A percentile compares a stretch with the other conserved stretches of the same genome.
These are phyloP conservation scores for Theobroma cacao DNA, from an alignment of 345 rosid species.

Conservation along the genomic window DNA sequence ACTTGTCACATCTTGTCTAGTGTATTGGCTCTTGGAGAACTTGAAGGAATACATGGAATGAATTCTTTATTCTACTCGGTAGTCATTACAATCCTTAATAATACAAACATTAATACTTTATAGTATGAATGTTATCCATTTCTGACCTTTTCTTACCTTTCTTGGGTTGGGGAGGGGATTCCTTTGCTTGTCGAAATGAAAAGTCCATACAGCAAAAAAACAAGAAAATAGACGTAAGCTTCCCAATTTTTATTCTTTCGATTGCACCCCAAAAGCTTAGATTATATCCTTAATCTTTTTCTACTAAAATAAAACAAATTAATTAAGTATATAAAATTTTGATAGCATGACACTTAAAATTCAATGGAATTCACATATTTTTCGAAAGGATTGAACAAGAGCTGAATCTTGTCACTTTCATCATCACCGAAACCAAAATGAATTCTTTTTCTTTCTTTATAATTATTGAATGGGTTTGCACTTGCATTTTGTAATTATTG, in stretches of 20 bases:
- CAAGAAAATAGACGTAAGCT: not conserved
- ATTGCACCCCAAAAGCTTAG: not conserved
- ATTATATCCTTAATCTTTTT: not conserved
- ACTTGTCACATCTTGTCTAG: constrained; percentile 17
- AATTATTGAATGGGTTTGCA: not conserved
- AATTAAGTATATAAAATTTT: too few species aligned
- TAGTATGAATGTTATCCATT: not conserved
- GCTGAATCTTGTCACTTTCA: not conserved
- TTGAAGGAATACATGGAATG: constrained; percentile 17
- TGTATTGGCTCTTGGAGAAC: constrained; percentile 28
- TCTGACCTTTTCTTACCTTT: not conserved
- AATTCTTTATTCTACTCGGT: not conserved
- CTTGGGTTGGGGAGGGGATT: not conserved
- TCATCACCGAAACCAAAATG: not conserved
- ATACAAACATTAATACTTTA: not conserved
- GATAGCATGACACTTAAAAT: not conserved
- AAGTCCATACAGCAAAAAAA: not conserved
- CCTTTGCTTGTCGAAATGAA: not conserved
- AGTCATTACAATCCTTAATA: not conserved
- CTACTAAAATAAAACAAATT: not conserved
- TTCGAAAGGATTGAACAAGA: not conserved
- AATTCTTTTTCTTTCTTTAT: not conserved
- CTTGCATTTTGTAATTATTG: not conserved
- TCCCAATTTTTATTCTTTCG: not conserved
- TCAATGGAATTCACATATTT: not conserved